These are phyloP conservation scores for Lizonia empirigonia DNA, from an alignment of 2,329 filamentous ascomycete genomes.

Conservation along the genomic window DNA sequence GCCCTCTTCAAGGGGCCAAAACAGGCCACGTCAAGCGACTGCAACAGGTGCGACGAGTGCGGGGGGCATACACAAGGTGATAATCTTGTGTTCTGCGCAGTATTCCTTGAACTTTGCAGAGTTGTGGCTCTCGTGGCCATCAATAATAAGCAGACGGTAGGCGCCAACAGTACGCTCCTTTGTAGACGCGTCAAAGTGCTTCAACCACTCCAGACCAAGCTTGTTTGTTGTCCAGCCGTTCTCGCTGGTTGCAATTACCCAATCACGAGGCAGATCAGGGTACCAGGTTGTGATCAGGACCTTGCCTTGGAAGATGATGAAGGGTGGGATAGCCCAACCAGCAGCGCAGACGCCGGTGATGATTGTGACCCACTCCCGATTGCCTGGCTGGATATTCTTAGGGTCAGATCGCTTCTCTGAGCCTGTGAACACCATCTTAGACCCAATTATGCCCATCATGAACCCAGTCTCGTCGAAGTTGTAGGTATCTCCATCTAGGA, in stretches of 20 bases:
- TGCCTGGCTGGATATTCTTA: neutral
- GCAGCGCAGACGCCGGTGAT: too few relatives aligned
- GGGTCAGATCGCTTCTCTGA: neutral
- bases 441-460: too few relatives aligned
- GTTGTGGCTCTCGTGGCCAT: constrained; percentile 47
- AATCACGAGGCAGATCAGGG: neutral
- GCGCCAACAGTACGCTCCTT: neutral
- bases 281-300: neutral
- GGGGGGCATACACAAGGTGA: neutral
- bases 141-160: constrained; percentile 47
- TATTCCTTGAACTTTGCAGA: constrained; percentile 45
- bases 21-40: too few relatives aligned
- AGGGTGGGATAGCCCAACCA: too few relatives aligned
- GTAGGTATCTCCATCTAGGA: too few relatives aligned
- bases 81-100: constrained; percentile 28
- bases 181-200: constrained; percentile 8
- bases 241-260: neutral
- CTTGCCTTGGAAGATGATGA: too few relatives aligned
- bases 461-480: too few relatives aligned
- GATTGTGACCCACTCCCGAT: constrained; percentile 15
- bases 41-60: too few relatives aligned
- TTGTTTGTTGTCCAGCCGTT: neutral
- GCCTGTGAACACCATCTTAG: too few relatives aligned
- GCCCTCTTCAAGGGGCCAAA: neutral
- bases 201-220: neutral